Evolutionary conservation across 2,329 filamentous ascomycete species (phyloP), one percentile per base, ranked within the genome.

Genomic region (Huntiella moniliformis): DNA sequence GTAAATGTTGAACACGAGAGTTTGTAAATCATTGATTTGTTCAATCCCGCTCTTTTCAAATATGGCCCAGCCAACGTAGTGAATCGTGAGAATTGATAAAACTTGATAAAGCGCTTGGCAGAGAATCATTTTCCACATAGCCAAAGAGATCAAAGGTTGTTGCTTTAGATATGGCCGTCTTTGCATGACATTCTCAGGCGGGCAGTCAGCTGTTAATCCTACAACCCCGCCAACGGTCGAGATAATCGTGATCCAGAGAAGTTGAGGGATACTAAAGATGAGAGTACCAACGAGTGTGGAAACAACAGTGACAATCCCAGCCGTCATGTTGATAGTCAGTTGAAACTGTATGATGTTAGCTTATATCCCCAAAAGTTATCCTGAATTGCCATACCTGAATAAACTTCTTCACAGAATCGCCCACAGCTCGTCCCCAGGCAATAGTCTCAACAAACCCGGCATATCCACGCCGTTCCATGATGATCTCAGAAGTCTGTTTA

Each of bases 131-230:
- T 78, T 78, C 73, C 73, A 77, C 73, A 78, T 77, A 46, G 64
- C 79, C 49, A 73, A 64, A 1, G 78, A 84, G 54, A 88, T 83
- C 4, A 88, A 65, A 0, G 82, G 71, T 1, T 80, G 77, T 43
- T 73, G 77, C 56, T 85, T 86, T 4, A 61, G 59, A 50, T 68
- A 63, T 0, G 67, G 67, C 7, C 48, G 48, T 13, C 41, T 40
- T 36, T 31, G 39, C 28, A 50, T 42, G 7, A 47, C 36, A n/a
- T 60, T 58, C 1, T 54, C 53, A 2, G 56, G 55, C 0, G 61
- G 61, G 5, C 61, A 61, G 35, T 64, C 62, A 0, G 61, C 63
- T 5, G 61, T 61, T 5, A 64, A 58, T 35, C 68, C 70, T 31
- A 73, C 63, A 15, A 70, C 69, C 5, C 70, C 71, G 50, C 74